Evolutionary conservation across 1,139 yeast species (phyloP).

Genomic region (Pichiaceae sp.): DNA sequence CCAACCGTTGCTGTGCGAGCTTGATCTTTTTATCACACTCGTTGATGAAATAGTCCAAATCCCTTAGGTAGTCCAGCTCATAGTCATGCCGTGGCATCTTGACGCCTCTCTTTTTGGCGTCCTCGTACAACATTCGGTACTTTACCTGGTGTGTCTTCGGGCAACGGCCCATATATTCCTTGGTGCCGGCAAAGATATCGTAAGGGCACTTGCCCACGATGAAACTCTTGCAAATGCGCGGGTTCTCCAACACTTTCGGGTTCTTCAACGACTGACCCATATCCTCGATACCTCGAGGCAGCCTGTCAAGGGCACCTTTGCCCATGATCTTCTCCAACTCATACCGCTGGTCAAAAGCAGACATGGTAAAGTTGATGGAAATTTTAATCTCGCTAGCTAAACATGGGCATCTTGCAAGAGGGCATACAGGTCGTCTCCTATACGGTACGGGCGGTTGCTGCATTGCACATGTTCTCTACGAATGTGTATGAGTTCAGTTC

Average conservation of each 20-base stretch:
- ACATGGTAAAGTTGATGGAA: neutral
- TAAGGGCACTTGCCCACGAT: constrained; percentile 86
- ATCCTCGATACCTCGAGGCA: constrained; percentile 19
- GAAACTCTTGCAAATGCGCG: constrained; percentile 70
- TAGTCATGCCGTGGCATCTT: constrained; percentile 48
- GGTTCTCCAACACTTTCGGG: constrained; percentile 43
- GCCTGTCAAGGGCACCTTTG: constrained; percentile 36
- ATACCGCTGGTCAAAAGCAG: constrained; percentile 60
- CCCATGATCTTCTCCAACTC: constrained; percentile 83
- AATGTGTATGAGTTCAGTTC: constrained; percentile 29
- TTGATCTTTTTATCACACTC: constrained; percentile 66
- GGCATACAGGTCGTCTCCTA: constrained; percentile 14
- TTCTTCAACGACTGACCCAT: constrained; percentile 14
- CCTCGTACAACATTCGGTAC: constrained; percentile 64
- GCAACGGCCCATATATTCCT: constrained; percentile 77
- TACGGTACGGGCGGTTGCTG: constrained; percentile 19
- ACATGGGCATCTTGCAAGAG: constrained; percentile 4
- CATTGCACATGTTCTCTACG: constrained; percentile 18
- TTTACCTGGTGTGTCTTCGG: constrained; percentile 72
- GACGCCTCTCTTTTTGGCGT: constrained; percentile 47
- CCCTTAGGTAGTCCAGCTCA: constrained; percentile 58
- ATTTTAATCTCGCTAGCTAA: neutral
- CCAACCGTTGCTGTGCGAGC: constrained; percentile 53
- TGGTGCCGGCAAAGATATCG: constrained; percentile 75
- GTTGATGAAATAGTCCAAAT: constrained; percentile 44